A percentile compares a stretch with the other conserved stretches of the same genome.
Conservation (phyloP, 179 eudicot genomes). For the Silene noctiflora region DNA sequence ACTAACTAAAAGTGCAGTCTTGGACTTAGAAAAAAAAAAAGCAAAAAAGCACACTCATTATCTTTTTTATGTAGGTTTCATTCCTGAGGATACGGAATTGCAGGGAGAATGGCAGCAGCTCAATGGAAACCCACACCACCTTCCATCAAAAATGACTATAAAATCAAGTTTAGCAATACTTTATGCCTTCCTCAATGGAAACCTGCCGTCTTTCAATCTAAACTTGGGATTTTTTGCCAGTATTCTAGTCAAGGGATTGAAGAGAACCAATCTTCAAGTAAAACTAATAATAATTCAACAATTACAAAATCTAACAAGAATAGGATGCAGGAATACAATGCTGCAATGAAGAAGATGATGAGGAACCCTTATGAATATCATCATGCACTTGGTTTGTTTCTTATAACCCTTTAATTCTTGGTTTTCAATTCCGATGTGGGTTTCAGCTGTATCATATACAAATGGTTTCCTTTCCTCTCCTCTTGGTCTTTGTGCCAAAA, state of each 20-base stretch:
- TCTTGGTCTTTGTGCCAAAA: too few species aligned
- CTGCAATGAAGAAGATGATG: conserved; percentile 85
- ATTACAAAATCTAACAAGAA: conserved; percentile 19
- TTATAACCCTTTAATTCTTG: background rate
- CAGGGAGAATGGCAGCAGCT: conserved; percentile 21
- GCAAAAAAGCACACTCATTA: background rate
- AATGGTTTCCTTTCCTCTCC: too few species aligned
- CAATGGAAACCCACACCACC: conserved; percentile 4
- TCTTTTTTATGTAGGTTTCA: background rate
- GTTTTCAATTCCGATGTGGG: too few species aligned
- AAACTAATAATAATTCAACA: conserved; percentile 17
- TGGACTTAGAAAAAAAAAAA: too few species aligned
- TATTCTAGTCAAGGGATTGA: conserved; percentile 22
- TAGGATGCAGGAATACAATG: conserved; percentile 73
- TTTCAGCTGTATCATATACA: too few species aligned
- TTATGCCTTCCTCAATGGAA: conserved; percentile 8
- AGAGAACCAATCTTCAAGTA: conserved; percentile 16
- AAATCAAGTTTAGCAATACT: conserved; percentile 10
- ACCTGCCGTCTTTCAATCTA: conserved; percentile 7
- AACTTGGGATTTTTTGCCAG: conserved; percentile 28
- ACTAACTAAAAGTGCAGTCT: background rate
- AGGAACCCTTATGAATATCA: conserved; percentile 94
- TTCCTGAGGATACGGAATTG: background rate
- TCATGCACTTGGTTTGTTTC: conserved; percentile 79
- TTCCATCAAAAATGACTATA: conserved; percentile 26